Evolutionary conservation across 2,329 filamentous ascomycete species (phyloP), one percentile per base, ranked within the genome.

Genomic region (Venturia pyrina): DNA sequence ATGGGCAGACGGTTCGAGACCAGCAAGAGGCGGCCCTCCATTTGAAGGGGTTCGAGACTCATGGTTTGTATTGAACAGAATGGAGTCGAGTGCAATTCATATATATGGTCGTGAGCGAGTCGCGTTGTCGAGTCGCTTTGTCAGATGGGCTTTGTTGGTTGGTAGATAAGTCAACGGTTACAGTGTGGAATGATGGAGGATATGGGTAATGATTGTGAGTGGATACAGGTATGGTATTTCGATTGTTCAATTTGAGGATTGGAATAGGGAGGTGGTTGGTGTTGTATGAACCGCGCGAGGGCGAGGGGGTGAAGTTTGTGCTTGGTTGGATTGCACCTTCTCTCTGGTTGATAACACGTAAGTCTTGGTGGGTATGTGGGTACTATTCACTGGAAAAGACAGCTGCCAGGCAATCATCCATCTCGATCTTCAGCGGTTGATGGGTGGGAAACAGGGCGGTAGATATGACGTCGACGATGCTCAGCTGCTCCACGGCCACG

Each of bases 1-100:
- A 98, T 96, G 67, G 95, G 93, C 53, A 98, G 84, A 65, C 95
- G 90, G 76, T 99, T 99, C 44, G 93, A 97, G 71, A 97, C 88
- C 61, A 98, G 87, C 63, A 97, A 85, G 64, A 97, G 83, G 62
- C 85, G 79, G 53, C 80, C 80, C 66, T 77, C 76, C 60, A 62
- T 62, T 37, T 59, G 28, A 34, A 37, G 53, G 37, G 53, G 53
- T 15, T 59, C 53, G 32, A 37, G 32, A 59, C 53, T 59, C 53
- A 59, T 59, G 24, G 15, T 43, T 43, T 43, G 41, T 43, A 1
- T 43, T 13, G 41, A 7, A 40, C 37, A 43, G 41, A 43, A 8
- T 13, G 11, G 41, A 43, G 41, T 43, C 41, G 41, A 5, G 41
- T 1, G 10, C 41, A 43, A 43, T 5, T 43, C 11, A 17, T 15